These are phyloP conservation scores for Penicillium verhagenii DNA, from an alignment of 495 filamentous ascomycete species.

Conservation along the genomic window DNA sequence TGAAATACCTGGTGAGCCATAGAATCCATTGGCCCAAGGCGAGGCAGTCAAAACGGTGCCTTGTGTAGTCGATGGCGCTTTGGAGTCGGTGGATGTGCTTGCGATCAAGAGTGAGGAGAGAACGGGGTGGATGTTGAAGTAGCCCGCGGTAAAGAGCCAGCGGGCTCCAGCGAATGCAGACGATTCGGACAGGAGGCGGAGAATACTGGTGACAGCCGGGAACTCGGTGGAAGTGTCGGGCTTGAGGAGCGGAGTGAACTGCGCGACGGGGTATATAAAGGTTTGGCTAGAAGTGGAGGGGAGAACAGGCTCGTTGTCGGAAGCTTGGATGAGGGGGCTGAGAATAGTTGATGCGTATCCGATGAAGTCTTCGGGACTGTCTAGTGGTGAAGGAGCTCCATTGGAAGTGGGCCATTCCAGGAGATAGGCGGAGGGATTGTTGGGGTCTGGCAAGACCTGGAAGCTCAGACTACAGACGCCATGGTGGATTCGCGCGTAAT, in stretches of 20 bases:
- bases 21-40: constrained; percentile 94
- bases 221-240: constrained; percentile 86
- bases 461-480: constrained; percentile 80
- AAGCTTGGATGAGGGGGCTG: constrained; percentile 59
- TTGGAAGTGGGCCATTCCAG: constrained; percentile 80
- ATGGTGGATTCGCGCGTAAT: constrained; percentile 75
- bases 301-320: constrained; percentile 28
- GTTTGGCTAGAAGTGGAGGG: constrained; percentile 54
- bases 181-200: constrained; percentile 58
- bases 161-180: constrained; percentile 62
- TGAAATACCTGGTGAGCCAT: constrained; percentile 80
- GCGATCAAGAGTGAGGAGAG: constrained; percentile 75
- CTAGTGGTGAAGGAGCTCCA: constrained; percentile 66
- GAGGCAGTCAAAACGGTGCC: constrained; percentile 93
- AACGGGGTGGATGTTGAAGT: constrained; percentile 91
- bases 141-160: constrained; percentile 97
- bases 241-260: constrained; percentile 79
- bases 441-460: constrained; percentile 61
- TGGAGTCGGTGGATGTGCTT: constrained; percentile 43
- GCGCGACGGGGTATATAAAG: constrained; percentile 76
- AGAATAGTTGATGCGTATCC: constrained; percentile 64
- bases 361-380: constrained; percentile 65
- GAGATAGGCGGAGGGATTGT: constrained; percentile 60
- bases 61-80: constrained; percentile 41
- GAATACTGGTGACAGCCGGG: constrained; percentile 69